These are phyloP conservation scores for Acanthamoeba quina DNA, from an alignment of 208 protist species.

Conservation along the genomic window DNA sequence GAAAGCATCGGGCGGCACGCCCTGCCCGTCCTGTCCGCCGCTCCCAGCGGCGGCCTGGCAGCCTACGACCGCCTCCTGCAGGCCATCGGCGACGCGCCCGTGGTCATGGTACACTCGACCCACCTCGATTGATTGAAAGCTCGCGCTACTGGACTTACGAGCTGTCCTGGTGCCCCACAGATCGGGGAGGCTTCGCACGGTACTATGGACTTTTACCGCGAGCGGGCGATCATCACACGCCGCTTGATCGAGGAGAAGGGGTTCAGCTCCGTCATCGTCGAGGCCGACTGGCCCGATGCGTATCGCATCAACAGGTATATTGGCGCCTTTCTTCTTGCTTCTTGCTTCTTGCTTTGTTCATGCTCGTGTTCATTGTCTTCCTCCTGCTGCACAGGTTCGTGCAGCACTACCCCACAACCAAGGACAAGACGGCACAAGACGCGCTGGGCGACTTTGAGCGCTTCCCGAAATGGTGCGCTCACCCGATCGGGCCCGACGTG, in stretches of 20 bases:
- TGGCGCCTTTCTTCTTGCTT: not conserved
- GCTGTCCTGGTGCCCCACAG: not conserved
- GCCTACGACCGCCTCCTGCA: conserved; percentile 19
- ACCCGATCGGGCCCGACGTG: not conserved
- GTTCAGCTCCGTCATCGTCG: conserved; percentile 59
- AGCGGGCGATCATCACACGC: conserved; percentile 21
- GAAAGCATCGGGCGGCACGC: not conserved
- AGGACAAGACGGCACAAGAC: conserved; percentile 25
- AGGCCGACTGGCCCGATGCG: conserved; percentile 75
- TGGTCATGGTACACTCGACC: conserved; percentile 58
- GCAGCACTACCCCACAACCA: conserved; percentile 22
- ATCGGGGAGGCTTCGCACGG: conserved; percentile 80
- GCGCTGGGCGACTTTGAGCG: conserved; percentile 69
- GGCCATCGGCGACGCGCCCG: conserved; percentile 66
- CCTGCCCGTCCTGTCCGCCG: conserved; percentile 3
- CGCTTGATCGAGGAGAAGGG: conserved; percentile 75
- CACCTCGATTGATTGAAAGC: not conserved
- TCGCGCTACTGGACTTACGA: not conserved
- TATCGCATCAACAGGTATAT: conserved; percentile 64
- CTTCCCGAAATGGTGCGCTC: conserved; percentile 70
- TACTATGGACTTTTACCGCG: conserved; percentile 75
- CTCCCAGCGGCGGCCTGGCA: not conserved
- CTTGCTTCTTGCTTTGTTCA: not conserved
- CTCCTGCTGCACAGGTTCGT: conserved; percentile 22
- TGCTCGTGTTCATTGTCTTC: not conserved